A percentile compares a stretch with the other conserved stretches of the same genome.
These are phyloP conservation scores for Metarhizium sp. DNA, from an alignment of 2,329 filamentous ascomycete genomes.

Conservation along the genomic window DNA sequence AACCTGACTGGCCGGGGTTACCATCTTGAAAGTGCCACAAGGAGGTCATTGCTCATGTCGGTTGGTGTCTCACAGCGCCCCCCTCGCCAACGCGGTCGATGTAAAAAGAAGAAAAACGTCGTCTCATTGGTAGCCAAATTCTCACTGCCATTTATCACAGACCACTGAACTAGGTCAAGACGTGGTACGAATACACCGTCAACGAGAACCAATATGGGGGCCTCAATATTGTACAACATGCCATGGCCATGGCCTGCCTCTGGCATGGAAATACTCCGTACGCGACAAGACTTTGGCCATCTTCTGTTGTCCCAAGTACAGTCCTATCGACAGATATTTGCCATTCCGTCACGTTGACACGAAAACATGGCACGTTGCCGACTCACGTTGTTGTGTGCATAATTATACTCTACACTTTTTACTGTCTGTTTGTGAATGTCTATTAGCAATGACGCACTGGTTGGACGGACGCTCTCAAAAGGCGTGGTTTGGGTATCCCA, in stretches of 20 bases:
- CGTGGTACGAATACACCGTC: background rate
- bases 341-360: background rate
- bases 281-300: too few species aligned
- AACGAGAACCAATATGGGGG: background rate
- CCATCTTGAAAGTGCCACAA: background rate
- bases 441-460: background rate
- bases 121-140: background rate
- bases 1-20: background rate
- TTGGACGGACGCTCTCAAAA: background rate
- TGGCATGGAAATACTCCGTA: background rate
- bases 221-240: background rate
- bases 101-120: background rate
- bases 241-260: background rate
- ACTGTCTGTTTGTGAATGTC: background rate
- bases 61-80: conserved; percentile 3
- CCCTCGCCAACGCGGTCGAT: background rate
- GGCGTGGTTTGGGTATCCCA: background rate
- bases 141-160: background rate
- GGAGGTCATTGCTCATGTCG: background rate
- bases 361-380: background rate
- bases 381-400: background rate
- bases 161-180: background rate
- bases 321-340: background rate
- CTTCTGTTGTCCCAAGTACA: background rate
- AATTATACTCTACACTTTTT: background rate